Conservation (phyloP, 2,329 filamentous ascomycete genomes). For the Epichloe sp. region DNA sequence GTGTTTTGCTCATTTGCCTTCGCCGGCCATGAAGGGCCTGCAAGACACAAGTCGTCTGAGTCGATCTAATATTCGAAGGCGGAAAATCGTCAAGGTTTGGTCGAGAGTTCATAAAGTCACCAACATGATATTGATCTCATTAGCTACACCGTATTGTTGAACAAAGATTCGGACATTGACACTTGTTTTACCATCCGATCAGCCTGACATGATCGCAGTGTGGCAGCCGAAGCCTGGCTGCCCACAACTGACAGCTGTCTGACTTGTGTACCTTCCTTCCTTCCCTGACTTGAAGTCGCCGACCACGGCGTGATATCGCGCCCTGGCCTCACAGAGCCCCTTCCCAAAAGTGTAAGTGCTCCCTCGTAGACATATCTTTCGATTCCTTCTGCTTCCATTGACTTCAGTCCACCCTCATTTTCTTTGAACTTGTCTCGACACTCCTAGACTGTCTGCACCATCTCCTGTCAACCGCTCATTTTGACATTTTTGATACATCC, state of each 20-base stretch:
- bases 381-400: not conserved
- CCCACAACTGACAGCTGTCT: not conserved
- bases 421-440: not conserved
- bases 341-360: not conserved
- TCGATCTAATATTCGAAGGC: not conserved
- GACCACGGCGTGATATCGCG: not conserved
- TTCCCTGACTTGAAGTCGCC: not conserved
- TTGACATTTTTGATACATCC: slow-evolving; percentile 2
- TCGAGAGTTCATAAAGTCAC: not conserved
- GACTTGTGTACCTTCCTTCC: not conserved
- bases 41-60: too few relatives aligned
- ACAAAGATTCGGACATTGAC: not conserved
- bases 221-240: not conserved
- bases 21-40: not conserved
- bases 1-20: not conserved
- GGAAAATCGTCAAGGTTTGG: not conserved
- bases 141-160: not conserved
- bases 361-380: not conserved
- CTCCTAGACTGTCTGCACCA: not conserved
- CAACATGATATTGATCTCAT: not conserved
- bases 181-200: not conserved
- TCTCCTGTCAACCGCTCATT: slow-evolving; percentile 1
- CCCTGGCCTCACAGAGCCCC: not conserved
- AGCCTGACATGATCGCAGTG: not conserved
- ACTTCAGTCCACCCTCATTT: not conserved